Evolutionary conservation across 1,139 yeast species (phyloP), one percentile per base, ranked within the genome.

Genomic region (Pichia sp.): DNA sequence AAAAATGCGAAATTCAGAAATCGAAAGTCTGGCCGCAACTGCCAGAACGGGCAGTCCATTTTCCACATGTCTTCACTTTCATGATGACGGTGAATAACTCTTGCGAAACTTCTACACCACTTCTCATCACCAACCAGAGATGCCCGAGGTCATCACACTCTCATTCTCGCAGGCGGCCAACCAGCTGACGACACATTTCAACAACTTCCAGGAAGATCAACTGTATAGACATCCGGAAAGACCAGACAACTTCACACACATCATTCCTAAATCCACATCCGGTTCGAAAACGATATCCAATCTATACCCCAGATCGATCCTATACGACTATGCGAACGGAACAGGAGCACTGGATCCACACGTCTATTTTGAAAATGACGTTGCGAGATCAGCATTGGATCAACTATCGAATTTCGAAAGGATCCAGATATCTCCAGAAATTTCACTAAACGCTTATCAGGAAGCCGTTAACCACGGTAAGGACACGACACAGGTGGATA

Each of bases 251-350:
- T 39, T 41, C 3, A 36, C 22, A 4, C 53, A 50, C n/a, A 47
- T 50, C 4, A 10, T 38, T 5, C 40, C 45, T 10, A 50, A 50
- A 30, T 21, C 53, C 6, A 28, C 28, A 14, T 17, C 36, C 2
- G 28, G 34, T 4, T 42, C 49, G 3, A 38, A 31, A 34, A 11
- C 42, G 9, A 42, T 50, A 10, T 47, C 51, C n/a, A 84, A 84
- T 43, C 89, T 81, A 61, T 74, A 84, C 14, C 98, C 99, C 1
- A 68, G 98, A 46, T 80, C 89, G 0, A 60, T 90, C 41, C 61
- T 90, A 14, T 89, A 91, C 80, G 98, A 93, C 55, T 76, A 83
- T 28, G 68, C 71, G 20, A 79, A 81, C 40, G 93, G 91, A 0
- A 74, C 71, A 58, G 93, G 93, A 0, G 67, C 85, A 0, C 62